phyloP scores from a whole-genome alignment of 2,329 filamentous ascomycete genomes.

The Calonectria pseudoreteaudii region DNA sequence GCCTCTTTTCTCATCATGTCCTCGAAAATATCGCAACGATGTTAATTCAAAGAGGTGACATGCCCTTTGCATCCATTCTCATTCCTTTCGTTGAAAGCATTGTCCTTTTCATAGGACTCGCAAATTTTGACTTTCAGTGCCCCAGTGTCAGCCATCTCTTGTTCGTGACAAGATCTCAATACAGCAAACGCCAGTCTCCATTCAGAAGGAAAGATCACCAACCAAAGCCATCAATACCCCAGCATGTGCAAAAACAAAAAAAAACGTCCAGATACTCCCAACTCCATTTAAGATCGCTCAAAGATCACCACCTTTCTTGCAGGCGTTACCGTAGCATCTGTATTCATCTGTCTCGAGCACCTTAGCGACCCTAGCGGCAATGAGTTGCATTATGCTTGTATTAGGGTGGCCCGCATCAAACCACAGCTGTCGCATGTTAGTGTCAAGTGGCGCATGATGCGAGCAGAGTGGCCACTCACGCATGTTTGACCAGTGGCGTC shows the following conservation, averaged over 20 bases:
- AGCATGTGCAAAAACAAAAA: too few relatives aligned
- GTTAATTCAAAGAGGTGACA: background rate
- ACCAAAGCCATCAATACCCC: background rate
- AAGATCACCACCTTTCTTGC: background rate
- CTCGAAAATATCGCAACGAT: background rate
- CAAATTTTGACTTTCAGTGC: background rate
- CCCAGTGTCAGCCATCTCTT: background rate
- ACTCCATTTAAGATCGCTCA: background rate
- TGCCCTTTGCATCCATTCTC: background rate
- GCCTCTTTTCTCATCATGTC: background rate
- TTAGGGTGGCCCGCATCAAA: background rate
- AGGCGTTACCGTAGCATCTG: background rate
- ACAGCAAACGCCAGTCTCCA: background rate
- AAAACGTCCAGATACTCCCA: background rate
- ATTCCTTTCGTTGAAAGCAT: background rate
- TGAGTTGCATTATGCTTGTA: background rate
- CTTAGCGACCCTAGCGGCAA: background rate
- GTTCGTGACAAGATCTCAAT: too few relatives aligned
- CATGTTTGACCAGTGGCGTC: background rate
- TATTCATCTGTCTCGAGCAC: background rate
- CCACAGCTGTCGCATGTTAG: constrained; percentile 3
- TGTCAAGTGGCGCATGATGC: background rate
- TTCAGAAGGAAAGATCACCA: background rate
- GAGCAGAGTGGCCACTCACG: background rate
- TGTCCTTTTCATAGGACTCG: background rate